A percentile compares a stretch with the other conserved stretches of the same genome.
These are phyloP conservation scores for Exophiala alcalophila DNA, from an alignment of 2,329 filamentous ascomycete genomes.

Conservation along the genomic window DNA sequence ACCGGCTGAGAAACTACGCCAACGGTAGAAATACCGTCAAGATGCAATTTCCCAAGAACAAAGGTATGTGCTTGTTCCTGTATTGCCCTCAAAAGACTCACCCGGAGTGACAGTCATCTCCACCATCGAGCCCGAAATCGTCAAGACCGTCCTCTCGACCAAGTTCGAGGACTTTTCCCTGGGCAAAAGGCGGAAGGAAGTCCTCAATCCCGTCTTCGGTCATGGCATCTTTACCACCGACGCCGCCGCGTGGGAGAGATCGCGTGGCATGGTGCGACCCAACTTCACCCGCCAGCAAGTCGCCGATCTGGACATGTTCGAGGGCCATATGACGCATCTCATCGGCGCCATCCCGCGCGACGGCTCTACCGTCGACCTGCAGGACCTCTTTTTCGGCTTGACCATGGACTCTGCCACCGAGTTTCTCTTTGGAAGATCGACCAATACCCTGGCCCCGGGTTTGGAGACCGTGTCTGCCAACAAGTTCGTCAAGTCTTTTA, in stretches of 20 bases:
- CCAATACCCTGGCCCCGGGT: conserved; percentile 23
- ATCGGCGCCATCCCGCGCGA: conserved; percentile 57
- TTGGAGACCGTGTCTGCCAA: conserved; percentile 25
- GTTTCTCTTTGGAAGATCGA: conserved; percentile 63
- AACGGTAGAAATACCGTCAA: conserved; percentile 21
- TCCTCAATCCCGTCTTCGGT: conserved; percentile 27
- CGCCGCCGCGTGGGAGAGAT: conserved; percentile 48
- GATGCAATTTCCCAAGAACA: conserved; percentile 2
- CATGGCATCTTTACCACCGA: conserved; percentile 48
- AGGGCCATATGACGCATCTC: conserved; percentile 57
- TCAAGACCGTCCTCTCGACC: conserved; percentile 44
- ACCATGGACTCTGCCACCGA: conserved; percentile 67
- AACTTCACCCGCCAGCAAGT: conserved; percentile 55
- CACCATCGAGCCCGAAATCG: conserved; percentile 50
- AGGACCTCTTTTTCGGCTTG: conserved; percentile 60
- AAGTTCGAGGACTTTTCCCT: conserved; percentile 37
- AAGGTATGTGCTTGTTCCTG: conserved; percentile 4
- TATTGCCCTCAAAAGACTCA: background rate
- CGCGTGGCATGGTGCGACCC: conserved; percentile 45
- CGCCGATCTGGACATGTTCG: conserved; percentile 56
- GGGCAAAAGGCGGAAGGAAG: conserved; percentile 43
- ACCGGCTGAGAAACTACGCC: conserved; percentile 20
- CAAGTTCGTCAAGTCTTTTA: conserved; percentile 27
- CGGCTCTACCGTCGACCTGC: conserved; percentile 57
- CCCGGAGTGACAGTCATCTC: conserved; percentile 22